These are phyloP conservation scores for Chaetoceros muelleri DNA, from an alignment of 108 stramenopile genomes.

Conservation along the genomic window DNA sequence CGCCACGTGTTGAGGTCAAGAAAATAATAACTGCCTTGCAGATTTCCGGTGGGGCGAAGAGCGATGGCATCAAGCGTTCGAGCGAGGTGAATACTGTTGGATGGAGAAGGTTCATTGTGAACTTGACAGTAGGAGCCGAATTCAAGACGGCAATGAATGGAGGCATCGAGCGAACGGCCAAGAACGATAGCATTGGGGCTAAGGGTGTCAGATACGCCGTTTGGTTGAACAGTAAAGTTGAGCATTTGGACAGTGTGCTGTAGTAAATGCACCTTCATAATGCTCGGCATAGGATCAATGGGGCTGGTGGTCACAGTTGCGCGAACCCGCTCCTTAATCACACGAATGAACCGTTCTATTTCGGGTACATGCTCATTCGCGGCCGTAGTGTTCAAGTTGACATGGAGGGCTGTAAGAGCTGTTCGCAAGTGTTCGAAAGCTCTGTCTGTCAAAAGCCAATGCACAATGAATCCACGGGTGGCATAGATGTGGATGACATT, in stretches of 20 bases:
- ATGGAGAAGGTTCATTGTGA: conserved; percentile 32
- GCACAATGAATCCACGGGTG: conserved; percentile 18
- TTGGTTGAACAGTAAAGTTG: too few species aligned
- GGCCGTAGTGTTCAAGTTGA: conserved; percentile 2
- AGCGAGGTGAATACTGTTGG: conserved; percentile 9
- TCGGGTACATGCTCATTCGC: conserved; percentile 34
- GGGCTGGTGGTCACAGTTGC: conserved; percentile 16
- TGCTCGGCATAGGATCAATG: conserved; percentile 14
- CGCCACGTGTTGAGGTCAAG: conserved; percentile 2
- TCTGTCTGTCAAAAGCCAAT: conserved; percentile 9
- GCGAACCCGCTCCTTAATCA: conserved; percentile 28
- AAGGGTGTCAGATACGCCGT: too few species aligned
- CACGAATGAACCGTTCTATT: too few species aligned
- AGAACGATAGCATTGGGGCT: too few species aligned
- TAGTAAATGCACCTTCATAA: conserved; percentile 14
- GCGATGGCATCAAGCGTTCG: conserved; percentile 22
- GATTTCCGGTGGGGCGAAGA: conserved; percentile 15
- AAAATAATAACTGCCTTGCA: conserved; percentile 17
- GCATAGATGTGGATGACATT: conserved; percentile 11
- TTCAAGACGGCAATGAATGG: conserved; percentile 13
- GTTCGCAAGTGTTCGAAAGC: conserved; percentile 22
- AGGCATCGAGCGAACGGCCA: too few species aligned
- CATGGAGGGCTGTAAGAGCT: conserved; percentile 1
- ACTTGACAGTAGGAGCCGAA: conserved; percentile 29
- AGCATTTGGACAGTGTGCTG: not conserved